A percentile compares a stretch with the other conserved stretches of the same genome.
Evolutionary conservation across 2,329 filamentous ascomycete genomes (phyloP).

Genomic region (Fusarium virguliforme): DNA sequence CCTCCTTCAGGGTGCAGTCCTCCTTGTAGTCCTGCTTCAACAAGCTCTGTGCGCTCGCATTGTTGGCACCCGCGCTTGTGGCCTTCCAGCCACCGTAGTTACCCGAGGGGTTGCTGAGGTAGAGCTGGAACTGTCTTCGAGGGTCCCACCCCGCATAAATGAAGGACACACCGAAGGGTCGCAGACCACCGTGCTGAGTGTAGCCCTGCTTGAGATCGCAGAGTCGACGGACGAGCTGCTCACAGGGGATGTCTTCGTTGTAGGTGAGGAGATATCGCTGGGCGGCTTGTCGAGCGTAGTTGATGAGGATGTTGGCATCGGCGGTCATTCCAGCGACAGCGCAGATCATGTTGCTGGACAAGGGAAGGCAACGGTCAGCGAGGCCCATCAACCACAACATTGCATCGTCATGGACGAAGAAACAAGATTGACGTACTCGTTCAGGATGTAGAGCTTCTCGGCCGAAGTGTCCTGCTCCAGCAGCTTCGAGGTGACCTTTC

Average conservation of each 20-base stretch:
- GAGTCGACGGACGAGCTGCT: constrained; percentile 95
- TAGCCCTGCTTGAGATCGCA: constrained; percentile 99
- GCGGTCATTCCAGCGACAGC: constrained; percentile 99
- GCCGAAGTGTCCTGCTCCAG: constrained; percentile 99
- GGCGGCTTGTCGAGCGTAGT: constrained; percentile 97
- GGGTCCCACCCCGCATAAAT: constrained; percentile 99
- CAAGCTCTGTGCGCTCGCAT: constrained; percentile 95
- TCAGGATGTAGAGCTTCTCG: constrained; percentile 99
- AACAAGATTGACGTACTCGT: constrained; percentile 80
- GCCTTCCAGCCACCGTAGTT: constrained; percentile 99
- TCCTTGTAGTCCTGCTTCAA: constrained; percentile 99
- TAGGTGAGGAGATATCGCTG: constrained; percentile 99
- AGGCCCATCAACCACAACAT: neutral
- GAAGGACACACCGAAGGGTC: constrained; percentile 98
- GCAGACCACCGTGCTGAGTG: constrained; percentile 98
- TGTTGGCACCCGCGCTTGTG: constrained; percentile 97
- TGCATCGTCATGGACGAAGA: neutral
- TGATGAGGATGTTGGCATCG: constrained; percentile 99
- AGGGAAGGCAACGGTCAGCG: constrained; percentile 25
- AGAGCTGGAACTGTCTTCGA: constrained; percentile 96
- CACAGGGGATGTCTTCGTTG: constrained; percentile 99
- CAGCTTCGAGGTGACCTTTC: constrained; percentile 99
- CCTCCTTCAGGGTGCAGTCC: constrained; percentile 95
- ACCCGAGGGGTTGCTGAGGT: constrained; percentile 98
- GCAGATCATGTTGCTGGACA: constrained; percentile 96